Conservation (phyloP, 176 grass and related monocot species). For the Canna indica region DNA sequence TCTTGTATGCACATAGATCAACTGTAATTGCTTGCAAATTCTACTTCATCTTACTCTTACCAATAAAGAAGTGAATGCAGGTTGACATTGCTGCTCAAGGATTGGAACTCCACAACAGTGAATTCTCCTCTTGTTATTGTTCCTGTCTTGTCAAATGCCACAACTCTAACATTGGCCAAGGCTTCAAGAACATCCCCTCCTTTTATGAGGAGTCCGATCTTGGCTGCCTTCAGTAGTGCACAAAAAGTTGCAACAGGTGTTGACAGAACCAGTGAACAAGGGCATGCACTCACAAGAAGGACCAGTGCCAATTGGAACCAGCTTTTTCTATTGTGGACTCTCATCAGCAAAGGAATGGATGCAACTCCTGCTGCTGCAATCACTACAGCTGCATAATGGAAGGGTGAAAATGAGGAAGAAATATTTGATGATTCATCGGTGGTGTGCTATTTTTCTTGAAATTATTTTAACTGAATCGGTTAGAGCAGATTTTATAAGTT, state of each 20-base stretch:
- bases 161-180: neutral
- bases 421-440: neutral
- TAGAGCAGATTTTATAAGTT: too few species aligned
- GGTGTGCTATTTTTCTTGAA: neutral
- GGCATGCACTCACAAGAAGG: constrained; percentile 11
- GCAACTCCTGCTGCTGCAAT: constrained; percentile 25
- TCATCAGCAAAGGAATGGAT: neutral
- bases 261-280: constrained; percentile 5
- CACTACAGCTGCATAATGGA: constrained; percentile 30
- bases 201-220: constrained; percentile 6
- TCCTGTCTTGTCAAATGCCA: constrained; percentile 12
- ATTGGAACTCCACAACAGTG: constrained; percentile 2
- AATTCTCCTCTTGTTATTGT: constrained; percentile 12
- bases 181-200: constrained; percentile 10
- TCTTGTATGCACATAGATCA: too few species aligned
- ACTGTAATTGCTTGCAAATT: neutral
- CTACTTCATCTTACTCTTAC: neutral
- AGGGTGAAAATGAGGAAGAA: neutral
- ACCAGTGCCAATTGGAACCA: constrained; percentile 7
- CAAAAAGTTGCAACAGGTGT: constrained; percentile 15
- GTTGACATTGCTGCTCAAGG: neutral
- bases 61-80: constrained; percentile 1
- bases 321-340: neutral
- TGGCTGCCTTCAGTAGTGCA: constrained; percentile 2
- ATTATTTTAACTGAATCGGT: neutral